Evolutionary conservation across 495 filamentous ascomycete species (phyloP).

Genomic region (Penicillium egyptiacum): DNA sequence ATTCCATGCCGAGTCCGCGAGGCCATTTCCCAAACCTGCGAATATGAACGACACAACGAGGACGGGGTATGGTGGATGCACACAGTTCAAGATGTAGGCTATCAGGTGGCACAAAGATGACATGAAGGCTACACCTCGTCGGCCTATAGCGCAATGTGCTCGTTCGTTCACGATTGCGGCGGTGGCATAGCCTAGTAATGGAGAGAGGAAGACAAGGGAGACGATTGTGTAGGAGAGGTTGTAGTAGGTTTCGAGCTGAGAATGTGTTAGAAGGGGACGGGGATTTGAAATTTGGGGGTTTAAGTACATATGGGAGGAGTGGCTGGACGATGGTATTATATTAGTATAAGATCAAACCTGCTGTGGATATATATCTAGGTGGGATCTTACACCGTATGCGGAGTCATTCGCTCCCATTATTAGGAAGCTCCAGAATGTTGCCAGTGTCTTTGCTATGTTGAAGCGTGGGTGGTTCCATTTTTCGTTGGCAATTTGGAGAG

Average conservation of each 20-base stretch:
- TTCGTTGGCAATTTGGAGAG: not conserved
- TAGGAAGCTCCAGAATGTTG: slow-evolving; percentile 68
- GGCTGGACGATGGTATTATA: slow-evolving; percentile 36
- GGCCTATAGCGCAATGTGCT: slow-evolving; percentile 59
- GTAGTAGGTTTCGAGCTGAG: slow-evolving; percentile 57
- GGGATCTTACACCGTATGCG: slow-evolving; percentile 64
- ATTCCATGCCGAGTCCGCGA: slow-evolving; percentile 60
- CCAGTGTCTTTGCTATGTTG: slow-evolving; percentile 61
- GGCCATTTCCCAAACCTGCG: slow-evolving; percentile 57
- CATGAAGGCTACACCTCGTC: slow-evolving; percentile 69
- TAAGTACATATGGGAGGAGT: slow-evolving; percentile 53
- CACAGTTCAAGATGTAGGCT: slow-evolving; percentile 55
- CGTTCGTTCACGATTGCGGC: slow-evolving; percentile 53
- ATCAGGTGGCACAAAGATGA: slow-evolving; percentile 60
- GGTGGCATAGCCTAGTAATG: slow-evolving; percentile 53
- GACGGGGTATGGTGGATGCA: slow-evolving; percentile 58
- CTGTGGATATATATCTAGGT: not conserved
- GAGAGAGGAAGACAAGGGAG: slow-evolving; percentile 60
- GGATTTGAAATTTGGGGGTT: not conserved
- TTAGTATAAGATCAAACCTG: not conserved
- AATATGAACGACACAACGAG: slow-evolving; percentile 56
- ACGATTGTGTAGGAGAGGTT: slow-evolving; percentile 53
- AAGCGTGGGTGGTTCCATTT: slow-evolving; percentile 65
- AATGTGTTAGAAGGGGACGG: not conserved
- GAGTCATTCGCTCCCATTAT: slow-evolving; percentile 79